Base-by-base conservation (phyloP, 2,329 filamentous ascomycete genomes). In the Cercospora sojina region DNA sequence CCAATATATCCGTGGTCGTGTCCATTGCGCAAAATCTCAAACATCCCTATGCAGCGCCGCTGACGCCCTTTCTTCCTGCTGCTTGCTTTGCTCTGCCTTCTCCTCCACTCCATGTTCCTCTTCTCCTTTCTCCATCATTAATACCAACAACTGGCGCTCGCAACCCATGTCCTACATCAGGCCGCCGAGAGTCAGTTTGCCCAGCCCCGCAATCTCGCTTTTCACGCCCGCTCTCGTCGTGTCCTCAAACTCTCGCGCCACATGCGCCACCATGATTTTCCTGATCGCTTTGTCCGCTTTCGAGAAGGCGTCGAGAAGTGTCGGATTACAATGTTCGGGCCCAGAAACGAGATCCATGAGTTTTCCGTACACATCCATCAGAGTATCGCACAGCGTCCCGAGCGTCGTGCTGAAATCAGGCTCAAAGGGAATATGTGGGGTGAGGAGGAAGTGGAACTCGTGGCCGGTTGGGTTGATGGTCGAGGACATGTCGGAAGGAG, bases 351-450 rank as follows among this genome's bases (percentile, higher is more conserved):
- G 83, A 51, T 83, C 84, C 73, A 96, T 82, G 29, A 99, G 87
- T 63, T 89, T 87, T 38, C 88, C 88, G 80, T 99, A 99, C 75
- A 89, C 92, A 78, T 98, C 95, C 73, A 97, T 96, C 68, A 99
- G 82, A 3, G 96, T 92, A 76, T 99, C 95, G 81, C 95, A 98
- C 6, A 99, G 84, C 12, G 95, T 97, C 13, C 93, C 90, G 80
- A 98, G 98, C 0, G 93, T 97, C 81, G 96, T 93, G 78, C 94
- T 95, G 75, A 97, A 99, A 79, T 99, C 95, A 0, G 95, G 95
- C 70, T 98, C 93, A 76, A 99, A 99, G 0, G 95, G 95, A 57
- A 99, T 81, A 16, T 89, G 90, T 0, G 95, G 95, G n/a, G 94
- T 98, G 20, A 97, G 85, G 1, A 99, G 84, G 77, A 94, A 89